Conservation (phyloP, 2,329 filamentous ascomycete species). For the Penicillium decumbens region DNA sequence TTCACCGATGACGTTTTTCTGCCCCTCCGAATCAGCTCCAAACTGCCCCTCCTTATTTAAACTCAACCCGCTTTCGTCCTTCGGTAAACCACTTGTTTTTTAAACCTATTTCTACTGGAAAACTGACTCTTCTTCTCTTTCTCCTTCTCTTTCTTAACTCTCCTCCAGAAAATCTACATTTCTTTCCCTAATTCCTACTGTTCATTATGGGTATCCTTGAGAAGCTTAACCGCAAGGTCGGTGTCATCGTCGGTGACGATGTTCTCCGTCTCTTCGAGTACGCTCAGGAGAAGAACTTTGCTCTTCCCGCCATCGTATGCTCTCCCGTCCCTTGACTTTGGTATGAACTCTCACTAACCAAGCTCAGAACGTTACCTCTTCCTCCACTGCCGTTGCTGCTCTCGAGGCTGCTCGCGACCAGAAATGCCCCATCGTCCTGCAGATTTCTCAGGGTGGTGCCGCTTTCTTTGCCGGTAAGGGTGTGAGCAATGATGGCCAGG, state of each 20-base stretch:
- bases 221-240: slow-evolving; percentile 59
- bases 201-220: slow-evolving; percentile 47
- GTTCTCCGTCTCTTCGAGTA: slow-evolving; percentile 76
- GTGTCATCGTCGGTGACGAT: slow-evolving; percentile 65
- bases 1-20: slow-evolving; percentile 25
- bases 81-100: slow-evolving; percentile 17
- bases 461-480: slow-evolving; percentile 92
- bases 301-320: slow-evolving; percentile 73
- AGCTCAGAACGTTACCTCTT: slow-evolving; percentile 78
- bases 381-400: slow-evolving; percentile 75
- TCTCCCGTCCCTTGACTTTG: neutral
- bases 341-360: neutral
- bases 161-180: slow-evolving; percentile 2
- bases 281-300: slow-evolving; percentile 79
- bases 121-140: slow-evolving; percentile 4
- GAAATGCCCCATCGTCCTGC: slow-evolving; percentile 88
- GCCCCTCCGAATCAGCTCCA: slow-evolving; percentile 15
- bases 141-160: neutral
- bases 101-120: slow-evolving; percentile 10
- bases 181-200: slow-evolving; percentile 2
- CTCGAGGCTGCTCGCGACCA: slow-evolving; percentile 93
- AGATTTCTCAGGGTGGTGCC: slow-evolving; percentile 88
- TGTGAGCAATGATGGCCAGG: slow-evolving; percentile 75
- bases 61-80: slow-evolving; percentile 23
- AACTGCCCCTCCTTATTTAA: slow-evolving; percentile 23